Percentiles rank a stretch among this genome's conserved stretches.
These are phyloP conservation scores for Flaveria trinervia DNA, from an alignment of 129 eudicot genomes.

Conservation along the genomic window DNA sequence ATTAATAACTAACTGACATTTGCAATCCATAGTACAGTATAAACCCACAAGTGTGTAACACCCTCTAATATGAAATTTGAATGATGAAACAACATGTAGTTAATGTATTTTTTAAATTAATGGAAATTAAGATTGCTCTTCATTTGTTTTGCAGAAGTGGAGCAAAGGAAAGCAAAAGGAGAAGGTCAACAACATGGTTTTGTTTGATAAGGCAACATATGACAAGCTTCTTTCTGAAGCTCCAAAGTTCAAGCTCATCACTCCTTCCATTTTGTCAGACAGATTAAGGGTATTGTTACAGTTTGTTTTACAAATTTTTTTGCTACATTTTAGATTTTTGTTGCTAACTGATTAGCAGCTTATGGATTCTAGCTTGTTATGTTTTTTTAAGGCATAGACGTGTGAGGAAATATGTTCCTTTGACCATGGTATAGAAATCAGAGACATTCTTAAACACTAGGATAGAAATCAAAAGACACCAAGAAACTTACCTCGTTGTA, in stretches of 20 bases:
- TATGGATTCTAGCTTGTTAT: not conserved
- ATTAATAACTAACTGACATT: too few species aligned
- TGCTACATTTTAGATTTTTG: not conserved
- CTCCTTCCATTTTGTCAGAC: constrained; percentile 82
- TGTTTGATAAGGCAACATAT: constrained; percentile 83
- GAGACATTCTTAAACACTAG: not conserved
- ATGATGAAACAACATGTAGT: not conserved
- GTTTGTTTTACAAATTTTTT: not conserved
- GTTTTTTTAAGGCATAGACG: not conserved
- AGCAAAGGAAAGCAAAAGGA: constrained; percentile 99
- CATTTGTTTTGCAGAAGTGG: constrained; percentile 67
- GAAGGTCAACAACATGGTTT: constrained; percentile 98
- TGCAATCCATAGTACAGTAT: too few species aligned
- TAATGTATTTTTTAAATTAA: not conserved
- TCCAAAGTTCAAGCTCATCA: constrained; percentile 79
- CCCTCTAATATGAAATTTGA: too few species aligned
- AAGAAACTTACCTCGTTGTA: not conserved
- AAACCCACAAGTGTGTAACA: too few species aligned
- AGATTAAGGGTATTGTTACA: constrained; percentile 65
- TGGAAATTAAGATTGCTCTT: not conserved
- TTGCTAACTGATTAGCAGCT: not conserved
- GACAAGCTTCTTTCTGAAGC: constrained; percentile 88
- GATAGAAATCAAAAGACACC: too few species aligned
- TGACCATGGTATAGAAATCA: not conserved
- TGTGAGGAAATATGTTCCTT: not conserved